Conservation (phyloP, 164 flowering plant genomes). For the Kalanchoe fedtschenkoi region DNA sequence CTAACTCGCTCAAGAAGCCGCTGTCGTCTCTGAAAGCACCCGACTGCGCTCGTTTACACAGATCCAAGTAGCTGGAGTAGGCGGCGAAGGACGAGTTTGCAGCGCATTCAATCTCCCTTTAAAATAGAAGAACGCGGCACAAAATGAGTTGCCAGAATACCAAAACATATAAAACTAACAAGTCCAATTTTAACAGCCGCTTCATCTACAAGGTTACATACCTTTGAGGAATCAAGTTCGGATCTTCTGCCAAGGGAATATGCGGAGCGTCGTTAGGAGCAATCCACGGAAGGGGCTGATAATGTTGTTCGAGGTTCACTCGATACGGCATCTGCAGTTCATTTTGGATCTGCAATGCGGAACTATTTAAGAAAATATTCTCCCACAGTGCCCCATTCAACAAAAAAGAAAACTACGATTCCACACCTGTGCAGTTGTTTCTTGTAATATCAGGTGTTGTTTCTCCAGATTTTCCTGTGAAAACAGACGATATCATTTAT, state of each 20-base stretch:
- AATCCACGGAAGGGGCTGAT: conserved; percentile 25
- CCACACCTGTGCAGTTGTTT: conserved; percentile 20
- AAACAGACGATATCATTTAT: no score
- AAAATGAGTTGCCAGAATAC: neutral
- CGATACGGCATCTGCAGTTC: conserved; percentile 22
- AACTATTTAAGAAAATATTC: neutral
- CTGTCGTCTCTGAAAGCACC: conserved; percentile 22
- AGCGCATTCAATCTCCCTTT: conserved; percentile 28
- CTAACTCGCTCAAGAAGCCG: conserved; percentile 19
- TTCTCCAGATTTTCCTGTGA: conserved; percentile 30
- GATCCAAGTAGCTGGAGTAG: conserved; percentile 23
- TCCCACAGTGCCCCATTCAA: neutral
- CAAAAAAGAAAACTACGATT: neutral
- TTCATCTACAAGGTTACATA: neutral
- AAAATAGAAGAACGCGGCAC: neutral
- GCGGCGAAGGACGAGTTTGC: conserved; percentile 23
- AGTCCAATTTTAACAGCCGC: no score
- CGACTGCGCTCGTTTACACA: conserved; percentile 17
- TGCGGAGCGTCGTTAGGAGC: conserved; percentile 14
- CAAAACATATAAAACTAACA: neutral
- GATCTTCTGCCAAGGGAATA: conserved; percentile 20
- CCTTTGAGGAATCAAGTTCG: conserved; percentile 25
- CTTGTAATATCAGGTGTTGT: conserved; percentile 22
- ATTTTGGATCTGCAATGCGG: conserved; percentile 21
- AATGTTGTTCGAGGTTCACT: conserved; percentile 24